These are phyloP conservation scores for Backusella morwellensis DNA, from an alignment of 192 early-diverging fungal genomes.

Conservation along the genomic window DNA sequence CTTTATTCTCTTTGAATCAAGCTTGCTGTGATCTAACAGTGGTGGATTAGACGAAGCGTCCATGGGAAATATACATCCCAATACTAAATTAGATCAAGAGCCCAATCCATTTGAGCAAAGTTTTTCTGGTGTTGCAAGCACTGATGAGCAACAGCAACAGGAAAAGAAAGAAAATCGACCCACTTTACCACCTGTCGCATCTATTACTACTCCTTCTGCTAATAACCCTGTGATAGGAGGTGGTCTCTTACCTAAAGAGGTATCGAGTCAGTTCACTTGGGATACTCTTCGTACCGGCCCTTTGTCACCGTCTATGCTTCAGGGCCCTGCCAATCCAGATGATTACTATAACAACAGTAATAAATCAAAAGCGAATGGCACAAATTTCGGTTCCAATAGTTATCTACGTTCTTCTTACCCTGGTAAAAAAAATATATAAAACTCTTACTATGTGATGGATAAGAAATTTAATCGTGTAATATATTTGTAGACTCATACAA, in stretches of 20 bases:
- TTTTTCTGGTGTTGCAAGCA: not conserved
- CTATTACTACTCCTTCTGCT: not conserved
- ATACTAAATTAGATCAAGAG: not conserved
- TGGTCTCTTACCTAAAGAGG: constrained; percentile 33
- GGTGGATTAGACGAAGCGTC: not conserved
- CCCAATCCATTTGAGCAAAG: constrained; percentile 11
- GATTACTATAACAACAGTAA: constrained; percentile 11
- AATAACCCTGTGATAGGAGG: not conserved
- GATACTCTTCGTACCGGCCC: constrained; percentile 69
- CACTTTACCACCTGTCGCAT: not conserved
- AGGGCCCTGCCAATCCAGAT: constrained; percentile 52
- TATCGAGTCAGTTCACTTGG: constrained; percentile 43
- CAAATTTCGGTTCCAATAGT: not conserved
- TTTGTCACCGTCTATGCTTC: constrained; percentile 76
- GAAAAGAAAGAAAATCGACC: not conserved
- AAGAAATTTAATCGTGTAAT: not conserved
- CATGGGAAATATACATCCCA: too few species aligned
- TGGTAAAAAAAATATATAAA: not conserved
- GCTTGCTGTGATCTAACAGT: not conserved
- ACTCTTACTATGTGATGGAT: not conserved
- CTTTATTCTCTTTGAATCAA: not conserved
- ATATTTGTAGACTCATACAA: not conserved
- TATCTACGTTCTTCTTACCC: not conserved
- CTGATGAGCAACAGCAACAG: not conserved
- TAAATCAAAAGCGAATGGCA: not conserved